A percentile compares a stretch with the other conserved stretches of the same genome.
phyloP scores from a whole-genome alignment of 768 basidiomycete species.

The Trametes cingulata region DNA sequence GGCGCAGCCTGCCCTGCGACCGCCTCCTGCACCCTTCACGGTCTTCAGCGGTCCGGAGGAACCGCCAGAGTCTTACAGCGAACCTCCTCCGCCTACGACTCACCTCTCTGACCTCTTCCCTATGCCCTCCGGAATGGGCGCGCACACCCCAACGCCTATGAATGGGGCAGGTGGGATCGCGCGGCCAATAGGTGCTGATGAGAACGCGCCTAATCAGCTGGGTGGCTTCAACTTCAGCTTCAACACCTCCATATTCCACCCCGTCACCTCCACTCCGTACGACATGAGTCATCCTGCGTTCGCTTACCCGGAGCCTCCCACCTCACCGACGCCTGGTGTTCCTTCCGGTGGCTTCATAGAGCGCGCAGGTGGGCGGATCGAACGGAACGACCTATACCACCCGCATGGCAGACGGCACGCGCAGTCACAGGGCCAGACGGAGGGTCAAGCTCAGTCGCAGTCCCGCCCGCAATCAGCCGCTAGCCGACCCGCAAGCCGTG shows the following conservation, averaged over 20 bases:
- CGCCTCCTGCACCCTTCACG: constrained; percentile 44
- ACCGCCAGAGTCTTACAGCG: constrained; percentile 23
- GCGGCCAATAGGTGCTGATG: constrained; percentile 10
- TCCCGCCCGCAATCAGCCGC: constrained; percentile 18
- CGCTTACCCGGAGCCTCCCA: constrained; percentile 50
- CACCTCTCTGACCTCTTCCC: constrained; percentile 55
- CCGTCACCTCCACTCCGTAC: constrained; percentile 31
- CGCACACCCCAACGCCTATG: not conserved
- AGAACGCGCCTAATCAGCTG: constrained; percentile 13
- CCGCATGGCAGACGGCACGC: constrained; percentile 17
- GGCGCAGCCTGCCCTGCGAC: constrained; percentile 13
- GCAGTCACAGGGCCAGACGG: not conserved
- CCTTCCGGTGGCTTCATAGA: constrained; percentile 27
- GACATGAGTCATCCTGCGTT: constrained; percentile 15
- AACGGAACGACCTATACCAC: constrained; percentile 29
- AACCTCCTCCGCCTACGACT: constrained; percentile 49
- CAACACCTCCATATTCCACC: constrained; percentile 25
- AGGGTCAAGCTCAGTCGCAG: not conserved
- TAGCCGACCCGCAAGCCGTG: constrained; percentile 11
- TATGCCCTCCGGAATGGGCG: constrained; percentile 33
- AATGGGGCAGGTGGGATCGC: constrained; percentile 3
- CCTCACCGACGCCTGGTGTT: constrained; percentile 54
- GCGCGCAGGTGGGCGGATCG: constrained; percentile 27
- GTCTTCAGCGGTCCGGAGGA: constrained; percentile 48
- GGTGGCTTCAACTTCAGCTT: constrained; percentile 31